Conservation (phyloP, 768 basidiomycete species). For the Galerina sulciceps region DNA sequence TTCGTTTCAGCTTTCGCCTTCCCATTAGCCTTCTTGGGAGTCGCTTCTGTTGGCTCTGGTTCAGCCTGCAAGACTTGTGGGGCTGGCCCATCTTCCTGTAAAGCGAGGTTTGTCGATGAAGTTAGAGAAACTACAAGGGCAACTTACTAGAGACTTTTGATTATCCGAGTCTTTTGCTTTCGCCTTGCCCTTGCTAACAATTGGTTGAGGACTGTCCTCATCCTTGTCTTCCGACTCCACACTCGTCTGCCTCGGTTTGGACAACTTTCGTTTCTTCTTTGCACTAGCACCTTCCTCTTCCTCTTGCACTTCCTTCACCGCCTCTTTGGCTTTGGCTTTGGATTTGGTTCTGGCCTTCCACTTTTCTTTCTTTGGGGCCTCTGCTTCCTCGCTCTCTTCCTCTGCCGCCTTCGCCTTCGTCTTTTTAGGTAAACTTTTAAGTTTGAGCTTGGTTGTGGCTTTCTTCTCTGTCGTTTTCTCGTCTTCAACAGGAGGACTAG, state of each 20-base stretch:
- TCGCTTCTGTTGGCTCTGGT: too few relatives aligned
- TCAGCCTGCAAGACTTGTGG: too few relatives aligned
- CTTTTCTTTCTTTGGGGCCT: conserved; percentile 4
- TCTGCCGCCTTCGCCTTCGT: neutral
- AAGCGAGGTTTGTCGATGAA: too few relatives aligned
- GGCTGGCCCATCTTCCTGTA: too few relatives aligned
- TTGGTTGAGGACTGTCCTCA: neutral
- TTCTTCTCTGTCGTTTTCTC: conserved; percentile 9
- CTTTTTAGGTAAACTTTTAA: neutral
- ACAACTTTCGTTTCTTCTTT: conserved; percentile 9
- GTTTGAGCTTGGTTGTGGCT: neutral
- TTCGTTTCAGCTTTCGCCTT: conserved; percentile 8
- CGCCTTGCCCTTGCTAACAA: too few relatives aligned
- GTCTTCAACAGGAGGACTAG: conserved; percentile 1
- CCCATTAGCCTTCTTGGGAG: conserved; percentile 1
- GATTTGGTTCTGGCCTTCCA: conserved; percentile 1
- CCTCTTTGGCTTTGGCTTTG: conserved; percentile 3
- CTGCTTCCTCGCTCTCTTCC: conserved; percentile 14
- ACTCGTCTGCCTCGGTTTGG: conserved; percentile 17
- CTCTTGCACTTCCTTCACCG: neutral
- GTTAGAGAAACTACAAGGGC: too few relatives aligned
- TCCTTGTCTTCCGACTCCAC: conserved; percentile 8
- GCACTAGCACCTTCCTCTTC: conserved; percentile 1
- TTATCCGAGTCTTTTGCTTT: too few relatives aligned
- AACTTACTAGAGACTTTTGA: too few relatives aligned